Evolutionary conservation across 345 rosid species (phyloP).

Genomic region (Salix caprea): DNA sequence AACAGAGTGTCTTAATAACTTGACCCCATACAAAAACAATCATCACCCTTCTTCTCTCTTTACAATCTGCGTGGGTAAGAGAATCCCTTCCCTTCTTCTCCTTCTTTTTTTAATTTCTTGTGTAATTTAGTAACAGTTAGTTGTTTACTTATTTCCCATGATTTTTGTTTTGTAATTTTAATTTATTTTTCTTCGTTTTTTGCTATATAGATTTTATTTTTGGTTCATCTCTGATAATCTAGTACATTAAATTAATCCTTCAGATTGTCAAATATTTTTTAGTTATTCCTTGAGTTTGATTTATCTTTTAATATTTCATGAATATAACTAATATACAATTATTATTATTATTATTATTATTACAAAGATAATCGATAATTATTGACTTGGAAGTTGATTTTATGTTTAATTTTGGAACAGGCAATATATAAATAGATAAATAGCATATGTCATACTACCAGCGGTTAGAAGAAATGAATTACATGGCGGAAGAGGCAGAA

Average conservation of each 20-base stretch:
- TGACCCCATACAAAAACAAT: not conserved
- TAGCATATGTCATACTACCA: slow-evolving; percentile 6
- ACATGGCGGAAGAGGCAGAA: slow-evolving; percentile 14
- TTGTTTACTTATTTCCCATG: not conserved
- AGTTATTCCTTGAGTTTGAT: not conserved
- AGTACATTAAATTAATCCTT: not conserved
- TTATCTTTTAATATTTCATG: not conserved
- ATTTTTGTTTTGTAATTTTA: not conserved
- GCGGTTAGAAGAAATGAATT: slow-evolving; percentile 2
- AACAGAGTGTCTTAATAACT: too few relatives aligned
- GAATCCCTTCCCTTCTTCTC: not conserved
- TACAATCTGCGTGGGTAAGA: not conserved
- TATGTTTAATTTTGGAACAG: not conserved
- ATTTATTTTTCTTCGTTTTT: not conserved
- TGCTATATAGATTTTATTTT: not conserved
- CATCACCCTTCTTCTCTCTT: not conserved
- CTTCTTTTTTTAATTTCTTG: not conserved
- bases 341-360: not conserved
- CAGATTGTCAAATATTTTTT: not conserved
- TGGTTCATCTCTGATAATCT: not conserved
- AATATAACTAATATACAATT: not conserved
- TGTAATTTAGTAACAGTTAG: not conserved
- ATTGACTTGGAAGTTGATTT: not conserved
- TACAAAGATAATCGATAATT: not conserved
- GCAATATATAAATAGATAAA: not conserved